Percentiles rank a stretch among this genome's conserved stretches.
Conservation (phyloP, 352 stramenopile species). For the Phytophthora citricola region DNA sequence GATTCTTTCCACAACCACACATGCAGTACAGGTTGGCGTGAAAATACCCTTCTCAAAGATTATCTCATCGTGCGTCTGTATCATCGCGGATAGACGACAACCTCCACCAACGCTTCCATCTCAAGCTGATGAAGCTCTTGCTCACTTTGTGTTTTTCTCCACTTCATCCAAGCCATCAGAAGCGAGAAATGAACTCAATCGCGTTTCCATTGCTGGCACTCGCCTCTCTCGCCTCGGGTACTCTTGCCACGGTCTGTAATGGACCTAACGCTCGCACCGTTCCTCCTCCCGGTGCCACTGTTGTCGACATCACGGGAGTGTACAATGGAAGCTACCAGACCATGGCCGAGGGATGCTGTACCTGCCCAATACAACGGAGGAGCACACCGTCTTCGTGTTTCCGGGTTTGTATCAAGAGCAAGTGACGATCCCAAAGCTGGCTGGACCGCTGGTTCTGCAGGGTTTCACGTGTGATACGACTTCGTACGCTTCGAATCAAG, state of each 20-base stretch:
- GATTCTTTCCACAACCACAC: too few relatives aligned
- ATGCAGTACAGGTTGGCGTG: too few relatives aligned
- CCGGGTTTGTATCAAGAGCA: conserved; percentile 28
- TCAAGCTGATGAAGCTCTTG: too few relatives aligned
- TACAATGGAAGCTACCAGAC: conserved; percentile 13
- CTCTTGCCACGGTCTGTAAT: conserved; percentile 7
- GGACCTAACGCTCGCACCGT: conserved; percentile 13
- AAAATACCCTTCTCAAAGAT: too few relatives aligned
- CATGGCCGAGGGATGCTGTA: conserved; percentile 4
- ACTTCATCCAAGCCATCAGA: background rate
- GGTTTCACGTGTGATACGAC: conserved; percentile 30
- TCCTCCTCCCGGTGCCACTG: conserved; percentile 7
- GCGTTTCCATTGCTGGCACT: background rate
- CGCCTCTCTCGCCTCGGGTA: background rate
- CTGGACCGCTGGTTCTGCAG: conserved; percentile 15
- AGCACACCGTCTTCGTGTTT: conserved; percentile 24
- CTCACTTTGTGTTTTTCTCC: conserved; percentile 7
- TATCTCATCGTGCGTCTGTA: too few relatives aligned
- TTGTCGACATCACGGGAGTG: conserved; percentile 15
- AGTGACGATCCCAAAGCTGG: conserved; percentile 6
- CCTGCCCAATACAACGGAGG: conserved; percentile 6
- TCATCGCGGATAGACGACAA: too few relatives aligned
- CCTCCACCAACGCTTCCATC: too few relatives aligned
- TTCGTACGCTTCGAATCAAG: conserved; percentile 17
- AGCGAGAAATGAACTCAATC: background rate